Base-by-base conservation (phyloP, 495 filamentous ascomycete genomes). In the Tuber calosporum region DNA sequence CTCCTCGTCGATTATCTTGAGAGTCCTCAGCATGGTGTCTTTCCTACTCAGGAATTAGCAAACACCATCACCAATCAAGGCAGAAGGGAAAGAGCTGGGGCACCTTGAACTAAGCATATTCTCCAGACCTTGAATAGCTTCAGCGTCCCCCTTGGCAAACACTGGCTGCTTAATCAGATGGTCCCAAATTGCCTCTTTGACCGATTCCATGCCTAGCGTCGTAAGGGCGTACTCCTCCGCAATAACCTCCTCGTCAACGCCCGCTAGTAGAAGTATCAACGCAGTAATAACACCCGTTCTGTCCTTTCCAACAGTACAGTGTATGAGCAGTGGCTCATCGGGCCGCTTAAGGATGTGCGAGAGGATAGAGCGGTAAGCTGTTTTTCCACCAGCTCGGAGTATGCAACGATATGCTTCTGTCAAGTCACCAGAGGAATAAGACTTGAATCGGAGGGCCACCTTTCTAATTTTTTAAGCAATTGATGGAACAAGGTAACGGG, bases 261-360 rank as follows among this genome's bases (percentile, higher is more conserved):
- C 87, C 68, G 85, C 88, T 15, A 91, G 82, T 66, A 84, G 81
- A 11, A 91, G 82, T 36, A 91, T 78, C 13, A 91, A 74, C 36
- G 88, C 89, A 72, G 85, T 84, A 62, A 91, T 79, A 2, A 91
- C 83, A 17, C 90, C 90, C 1, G 90, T 92, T 62, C 89, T 83
- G 81, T 89, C 88, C 78, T 90, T 90, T 0, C 88, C 88, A 22
- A 86, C 87, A 20, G 87, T 87, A 79, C 90, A 92, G 82, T 90
- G 85, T 72, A 87, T 85, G 72, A 88, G 80, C 70, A 87, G 80
- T 13, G 84, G 82, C 67, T 84, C 82, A 40, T 80, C 36, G 34
- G 66, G 71, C 22, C 69, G 73, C 22, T 40, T 58, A 26, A 76
- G 69, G 36, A 74, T 36, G 72, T 84, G 84, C 66, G 79, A 82